Conservation (phyloP, 108 stramenopile species). For the Pseudonitzschia pungens region DNA sequence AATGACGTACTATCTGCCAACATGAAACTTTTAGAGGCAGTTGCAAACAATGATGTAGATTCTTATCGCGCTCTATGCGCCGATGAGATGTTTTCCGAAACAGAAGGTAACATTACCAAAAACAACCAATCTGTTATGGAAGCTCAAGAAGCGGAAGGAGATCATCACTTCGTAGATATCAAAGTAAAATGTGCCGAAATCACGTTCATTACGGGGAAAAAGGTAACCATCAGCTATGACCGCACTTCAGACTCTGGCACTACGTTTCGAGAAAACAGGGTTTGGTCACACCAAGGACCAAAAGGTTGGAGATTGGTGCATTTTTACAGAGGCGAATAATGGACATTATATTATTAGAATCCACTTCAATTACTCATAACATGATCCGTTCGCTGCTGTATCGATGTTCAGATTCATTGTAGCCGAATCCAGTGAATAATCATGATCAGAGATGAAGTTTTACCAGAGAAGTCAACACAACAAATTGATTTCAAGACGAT, state of each 20-base stretch:
- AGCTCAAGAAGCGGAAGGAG: constrained; percentile 28
- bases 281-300: constrained; percentile 47
- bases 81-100: constrained; percentile 36
- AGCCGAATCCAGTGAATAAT: no score
- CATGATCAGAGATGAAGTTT: no score
- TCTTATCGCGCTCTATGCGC: constrained; percentile 40
- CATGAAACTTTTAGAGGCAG: constrained; percentile 44
- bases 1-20: constrained; percentile 79
- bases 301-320: constrained; percentile 59
- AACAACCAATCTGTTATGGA: constrained; percentile 19
- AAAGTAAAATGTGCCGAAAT: constrained; percentile 44
- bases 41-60: constrained; percentile 41
- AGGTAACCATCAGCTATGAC: constrained; percentile 65
- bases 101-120: background rate
- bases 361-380: no score
- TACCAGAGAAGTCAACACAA: constrained; percentile 1
- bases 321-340: constrained; percentile 31
- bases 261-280: constrained; percentile 42
- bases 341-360: background rate
- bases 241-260: constrained; percentile 30
- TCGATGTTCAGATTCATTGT: no score
- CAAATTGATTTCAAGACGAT: no score
- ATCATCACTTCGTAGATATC: constrained; percentile 7
- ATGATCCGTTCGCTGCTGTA: no score
- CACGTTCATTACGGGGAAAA: constrained; percentile 56